Conservation (phyloP, 2,329 filamentous ascomycete species). For the Fusarium stilboides region DNA sequence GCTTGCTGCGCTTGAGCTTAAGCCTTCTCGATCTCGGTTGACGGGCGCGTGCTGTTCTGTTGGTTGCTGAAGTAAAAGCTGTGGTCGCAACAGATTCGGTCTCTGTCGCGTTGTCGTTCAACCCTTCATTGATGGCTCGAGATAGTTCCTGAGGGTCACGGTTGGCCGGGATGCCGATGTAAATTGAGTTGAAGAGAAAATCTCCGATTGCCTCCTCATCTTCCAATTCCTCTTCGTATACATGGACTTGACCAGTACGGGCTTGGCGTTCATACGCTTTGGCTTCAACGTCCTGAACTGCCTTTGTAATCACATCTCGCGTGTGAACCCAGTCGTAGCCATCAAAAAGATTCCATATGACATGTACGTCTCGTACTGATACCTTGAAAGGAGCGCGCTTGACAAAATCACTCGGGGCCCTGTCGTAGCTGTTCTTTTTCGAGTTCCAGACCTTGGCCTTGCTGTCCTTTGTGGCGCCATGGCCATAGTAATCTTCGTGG, state of each 20-base stretch:
- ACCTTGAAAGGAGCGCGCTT: conserved; percentile 81
- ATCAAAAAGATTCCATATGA: conserved; percentile 98
- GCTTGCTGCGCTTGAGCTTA: conserved; percentile 85
- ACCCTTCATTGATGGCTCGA: conserved; percentile 86
- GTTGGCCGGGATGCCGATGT: conserved; percentile 91
- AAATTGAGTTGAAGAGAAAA: conserved; percentile 98
- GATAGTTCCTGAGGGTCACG: conserved; percentile 87
- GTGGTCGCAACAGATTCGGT: conserved; percentile 91
- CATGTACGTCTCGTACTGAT: conserved; percentile 86
- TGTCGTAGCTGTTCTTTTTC: conserved; percentile 79
- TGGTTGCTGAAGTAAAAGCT: conserved; percentile 73
- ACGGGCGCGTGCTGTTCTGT: conserved; percentile 62
- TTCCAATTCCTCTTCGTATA: conserved; percentile 79
- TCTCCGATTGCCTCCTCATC: conserved; percentile 92
- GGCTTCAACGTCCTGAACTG: conserved; percentile 88
- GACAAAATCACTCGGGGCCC: conserved; percentile 72
- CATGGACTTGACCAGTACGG: conserved; percentile 68
- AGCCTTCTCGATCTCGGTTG: conserved; percentile 71
- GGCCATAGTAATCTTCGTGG: conserved; percentile 83
- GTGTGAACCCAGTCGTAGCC: conserved; percentile 97
- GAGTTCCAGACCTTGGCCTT: conserved; percentile 88
- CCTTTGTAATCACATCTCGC: conserved; percentile 86
- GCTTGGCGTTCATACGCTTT: conserved; percentile 83
- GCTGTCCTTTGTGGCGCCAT: conserved; percentile 71
- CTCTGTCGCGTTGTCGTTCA: conserved; percentile 89